Percentiles rank a stretch among this genome's conserved stretches.
Evolutionary conservation across 129 eudicot genomes (phyloP).

Genomic region (sunflower (Helianthus annuus)): HanXRQr2.0-SUNRISE NC_035444.2:147891689-147892188

Average conservation of each 20-base stretch:
- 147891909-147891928: too few species aligned
- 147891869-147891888: too few species aligned
- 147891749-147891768: constrained; percentile 91
- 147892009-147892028: constrained; percentile 69
- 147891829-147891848: too few species aligned
- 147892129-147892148: constrained; percentile 1
- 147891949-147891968: neutral
- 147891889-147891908: too few species aligned
- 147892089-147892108: constrained; percentile 90
- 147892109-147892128: constrained; percentile 69
- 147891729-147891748: constrained; percentile 79
- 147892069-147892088: constrained; percentile 81
- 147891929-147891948: too few species aligned
- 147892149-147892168: neutral
- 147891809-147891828: too few species aligned
- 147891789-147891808: too few species aligned
- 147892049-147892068: constrained; percentile 87
- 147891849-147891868: too few species aligned
- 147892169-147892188: neutral
- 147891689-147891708: constrained; percentile 78
- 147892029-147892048: constrained; percentile 90
- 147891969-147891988: neutral
- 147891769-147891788: too few species aligned
- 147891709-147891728: constrained; percentile 32
- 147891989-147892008: constrained; percentile 74